Evolutionary conservation across 352 stramenopile species (phyloP), one percentile per base, ranked within the genome.

Genomic region (Phytopythium mirpurense): DNA sequence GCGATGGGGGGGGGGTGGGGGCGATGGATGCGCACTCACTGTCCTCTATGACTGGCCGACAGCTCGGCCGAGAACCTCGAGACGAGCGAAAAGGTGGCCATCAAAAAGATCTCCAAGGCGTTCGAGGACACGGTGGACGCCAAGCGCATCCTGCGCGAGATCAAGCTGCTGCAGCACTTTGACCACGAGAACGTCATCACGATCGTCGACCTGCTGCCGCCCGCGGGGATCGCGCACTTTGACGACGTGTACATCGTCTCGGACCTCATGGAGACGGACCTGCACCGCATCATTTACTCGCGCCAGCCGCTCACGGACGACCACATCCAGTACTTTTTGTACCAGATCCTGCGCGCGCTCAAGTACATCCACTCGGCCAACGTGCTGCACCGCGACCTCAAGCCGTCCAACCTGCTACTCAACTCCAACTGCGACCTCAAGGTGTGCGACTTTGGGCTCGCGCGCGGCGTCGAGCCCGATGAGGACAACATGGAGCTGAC

Each of bases 81-180:
- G 69, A 86, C 80, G n/a, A 70, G 66, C 38, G 81, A 93, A 42
- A 93, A 93, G 56, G 80, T 94, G 8, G 86, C 86, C 10, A 88
- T 95, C 51, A 96, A 95, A 67, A 96, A 93, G 62, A 87, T 96
- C 44, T 88, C 82, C 37, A 90, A 85, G 59, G 81, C 82, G 11
- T 98, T 98, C 63, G 93, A 98, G 48, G 96, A 99, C 71, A 89
- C 99, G 32, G 96, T 99, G 43, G 97, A 99, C 67, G 98, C 97
- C 37, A 99, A 99, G 72, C 90, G 97, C 44, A 99, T 99, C 58
- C 72, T 99, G 43, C 83, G 97, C 23, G 97, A 99, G 71, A 98
- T 99, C 64, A 95, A 96, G 51, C 68, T 98, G 36, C 62, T 98
- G 43, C 85, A 95, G 59, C 86, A 96, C 49, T 96, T 98, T 81